Evolutionary conservation across 495 filamentous ascomycete genomes (phyloP), one percentile per base, ranked within the genome.

Genomic region (Chaetomium fimeti): DNA sequence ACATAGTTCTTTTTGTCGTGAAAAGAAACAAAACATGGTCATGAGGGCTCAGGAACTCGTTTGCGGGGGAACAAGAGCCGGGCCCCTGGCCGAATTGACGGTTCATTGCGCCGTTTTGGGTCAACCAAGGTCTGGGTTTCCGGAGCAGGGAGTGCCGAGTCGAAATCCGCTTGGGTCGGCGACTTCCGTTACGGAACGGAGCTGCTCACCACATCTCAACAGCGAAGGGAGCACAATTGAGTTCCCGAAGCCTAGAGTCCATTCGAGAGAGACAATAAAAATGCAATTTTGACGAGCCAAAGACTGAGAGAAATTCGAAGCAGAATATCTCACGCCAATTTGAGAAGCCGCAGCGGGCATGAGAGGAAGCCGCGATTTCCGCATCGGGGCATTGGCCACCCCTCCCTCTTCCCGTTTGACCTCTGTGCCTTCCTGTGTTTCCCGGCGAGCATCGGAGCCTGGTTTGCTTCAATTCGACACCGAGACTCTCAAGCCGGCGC

Each of bases 151-250:
- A 47, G 0, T 29, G 16, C 57, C 57, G 42, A 22, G 6, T 40
- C 12, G 25, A 15, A 40, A 28, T 40, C 13, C 27, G 58, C 8
- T 24, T 32, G 27, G 47, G 22, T 25, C 2, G 1, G 22, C 12
- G 51, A 13, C 4, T 43, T 8, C 60, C 51, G 60, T 62, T 62
- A 29, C 48, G 38, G 43, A 53, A 62, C 60, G 45, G 47, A 45
- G 15, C 4, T 56, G 25, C 18, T 22, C 29, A 27, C 11, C 32
- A 18, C 38, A 40, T 16, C 8, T 13, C 47, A 8, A 49, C 12
- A 4, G 25, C 22, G 47, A 52, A 52, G 9, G 22, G 9, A 27
- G 24, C 12, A 29, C 24, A 29, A 29, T 13, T 29, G 49, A 36
- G 8, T 36, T 36, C 15, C 16, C 5, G 40, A 24, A 52, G n/a